A percentile compares a stretch with the other conserved stretches of the same genome.
These are phyloP conservation scores for Lonicera japonica DNA, from an alignment of 129 eudicot species.

Conservation along the genomic window DNA sequence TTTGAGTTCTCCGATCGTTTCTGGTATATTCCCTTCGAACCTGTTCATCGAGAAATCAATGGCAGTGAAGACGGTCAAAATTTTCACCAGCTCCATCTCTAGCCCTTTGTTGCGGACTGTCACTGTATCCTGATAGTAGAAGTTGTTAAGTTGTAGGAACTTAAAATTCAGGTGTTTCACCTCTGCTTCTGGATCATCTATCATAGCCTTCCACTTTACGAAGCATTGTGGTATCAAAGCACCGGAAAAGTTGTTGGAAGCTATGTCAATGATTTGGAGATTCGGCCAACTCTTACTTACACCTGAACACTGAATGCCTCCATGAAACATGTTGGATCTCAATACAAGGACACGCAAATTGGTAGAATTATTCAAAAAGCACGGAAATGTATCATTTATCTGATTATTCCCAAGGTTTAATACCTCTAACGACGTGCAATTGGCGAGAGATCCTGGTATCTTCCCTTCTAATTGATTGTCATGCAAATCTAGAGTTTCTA, in stretches of 20 bases:
- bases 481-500: constrained; percentile 18
- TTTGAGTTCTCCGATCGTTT: not conserved
- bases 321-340: constrained; percentile 22
- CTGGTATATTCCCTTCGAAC: constrained; percentile 10
- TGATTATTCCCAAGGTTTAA: constrained; percentile 17
- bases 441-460: constrained; percentile 20
- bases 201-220: constrained; percentile 14
- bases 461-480: constrained; percentile 13
- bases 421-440: constrained; percentile 13
- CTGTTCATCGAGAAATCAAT: constrained; percentile 17
- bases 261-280: constrained; percentile 21
- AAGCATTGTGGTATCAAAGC: not conserved
- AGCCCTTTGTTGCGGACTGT: constrained; percentile 8
- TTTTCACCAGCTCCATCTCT: constrained; percentile 14
- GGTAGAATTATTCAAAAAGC: constrained; percentile 17
- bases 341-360: constrained; percentile 17
- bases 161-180: not conserved
- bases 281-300: constrained; percentile 4
- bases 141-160: not conserved
- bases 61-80: constrained; percentile 17
- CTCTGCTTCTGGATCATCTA: not conserved
- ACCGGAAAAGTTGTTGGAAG: constrained; percentile 17
- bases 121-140: constrained; percentile 8
- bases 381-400: constrained; percentile 17
- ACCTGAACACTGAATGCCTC: constrained; percentile 9